These are phyloP conservation scores for Nicotiana paniculata DNA, from an alignment of 257 asterid genomes.

Conservation along the genomic window DNA sequence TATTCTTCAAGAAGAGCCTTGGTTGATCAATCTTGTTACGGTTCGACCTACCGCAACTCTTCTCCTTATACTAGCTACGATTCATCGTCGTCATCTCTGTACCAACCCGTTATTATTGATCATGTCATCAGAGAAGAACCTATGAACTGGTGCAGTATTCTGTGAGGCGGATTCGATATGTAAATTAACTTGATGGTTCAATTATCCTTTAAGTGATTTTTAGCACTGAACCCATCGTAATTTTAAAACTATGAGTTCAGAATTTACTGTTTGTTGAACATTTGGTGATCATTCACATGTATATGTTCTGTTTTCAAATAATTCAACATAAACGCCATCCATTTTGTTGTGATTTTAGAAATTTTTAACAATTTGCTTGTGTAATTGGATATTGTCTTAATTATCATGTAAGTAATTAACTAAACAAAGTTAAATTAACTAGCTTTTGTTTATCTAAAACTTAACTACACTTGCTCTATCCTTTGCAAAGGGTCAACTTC, in stretches of 20 bases:
- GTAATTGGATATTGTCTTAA: too few species aligned
- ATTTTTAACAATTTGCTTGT: too few species aligned
- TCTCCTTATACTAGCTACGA: not conserved
- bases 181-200: not conserved
- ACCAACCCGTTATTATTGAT: not conserved
- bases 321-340: not conserved
- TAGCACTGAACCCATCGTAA: not conserved
- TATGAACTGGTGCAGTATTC: not conserved
- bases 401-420: too few species aligned
- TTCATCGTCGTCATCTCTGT: not conserved
- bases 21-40: not conserved
- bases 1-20: not conserved
- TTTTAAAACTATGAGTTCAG: not conserved
- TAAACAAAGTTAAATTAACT: too few species aligned
- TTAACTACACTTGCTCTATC: too few species aligned
- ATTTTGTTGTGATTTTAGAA: not conserved
- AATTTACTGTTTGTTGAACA: not conserved
- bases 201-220: not conserved
- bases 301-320: not conserved
- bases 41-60: not conserved
- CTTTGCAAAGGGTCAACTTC: too few species aligned
- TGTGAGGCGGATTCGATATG: not conserved
- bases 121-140: not conserved
- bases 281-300: not conserved
- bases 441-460: too few species aligned